Conservation (phyloP, 2,329 filamentous ascomycete genomes). For the Ophiocordyceps australis region DNA sequence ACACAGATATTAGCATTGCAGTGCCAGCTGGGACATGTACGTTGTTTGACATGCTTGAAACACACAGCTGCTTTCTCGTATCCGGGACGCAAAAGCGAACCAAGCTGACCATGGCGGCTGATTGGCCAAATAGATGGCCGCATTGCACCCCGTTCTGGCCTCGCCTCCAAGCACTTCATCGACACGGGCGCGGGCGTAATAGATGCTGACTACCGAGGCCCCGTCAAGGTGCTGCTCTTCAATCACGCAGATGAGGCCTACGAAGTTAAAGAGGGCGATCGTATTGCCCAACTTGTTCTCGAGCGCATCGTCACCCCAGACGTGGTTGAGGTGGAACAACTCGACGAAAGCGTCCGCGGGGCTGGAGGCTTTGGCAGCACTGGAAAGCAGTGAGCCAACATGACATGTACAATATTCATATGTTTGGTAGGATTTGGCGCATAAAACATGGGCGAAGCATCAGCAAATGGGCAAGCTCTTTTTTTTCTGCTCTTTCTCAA, state of each 20-base stretch:
- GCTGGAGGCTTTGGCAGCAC: constrained; percentile 88
- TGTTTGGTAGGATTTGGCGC: too few species aligned
- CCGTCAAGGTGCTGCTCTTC: constrained; percentile 87
- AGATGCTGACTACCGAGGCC: constrained; percentile 90
- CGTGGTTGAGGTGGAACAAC: constrained; percentile 70
- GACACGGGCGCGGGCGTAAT: constrained; percentile 94
- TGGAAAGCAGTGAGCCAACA: constrained; percentile 28
- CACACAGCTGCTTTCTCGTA: too few species aligned
- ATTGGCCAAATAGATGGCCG: constrained; percentile 48
- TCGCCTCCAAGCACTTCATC: constrained; percentile 88
- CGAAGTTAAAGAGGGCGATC: constrained; percentile 65
- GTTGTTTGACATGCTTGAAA: too few species aligned
- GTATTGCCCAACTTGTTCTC: constrained; percentile 81
- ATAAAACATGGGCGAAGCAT: too few species aligned
- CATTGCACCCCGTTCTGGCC: constrained; percentile 76
- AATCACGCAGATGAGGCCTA: constrained; percentile 80
- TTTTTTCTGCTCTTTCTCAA: too few species aligned
- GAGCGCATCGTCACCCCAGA: constrained; percentile 92
- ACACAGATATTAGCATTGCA: constrained; percentile 81
- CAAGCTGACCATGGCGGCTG: not conserved
- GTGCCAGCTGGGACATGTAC: constrained; percentile 86
- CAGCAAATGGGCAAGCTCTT: too few species aligned
- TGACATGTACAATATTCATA: too few species aligned
- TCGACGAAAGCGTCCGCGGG: constrained; percentile 81
- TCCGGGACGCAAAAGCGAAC: constrained; percentile 17